A percentile compares a stretch with the other conserved stretches of the same genome.
Evolutionary conservation across 805 yeast genomes (phyloP).

Genomic region (Teunomyces kruisii): DNA sequence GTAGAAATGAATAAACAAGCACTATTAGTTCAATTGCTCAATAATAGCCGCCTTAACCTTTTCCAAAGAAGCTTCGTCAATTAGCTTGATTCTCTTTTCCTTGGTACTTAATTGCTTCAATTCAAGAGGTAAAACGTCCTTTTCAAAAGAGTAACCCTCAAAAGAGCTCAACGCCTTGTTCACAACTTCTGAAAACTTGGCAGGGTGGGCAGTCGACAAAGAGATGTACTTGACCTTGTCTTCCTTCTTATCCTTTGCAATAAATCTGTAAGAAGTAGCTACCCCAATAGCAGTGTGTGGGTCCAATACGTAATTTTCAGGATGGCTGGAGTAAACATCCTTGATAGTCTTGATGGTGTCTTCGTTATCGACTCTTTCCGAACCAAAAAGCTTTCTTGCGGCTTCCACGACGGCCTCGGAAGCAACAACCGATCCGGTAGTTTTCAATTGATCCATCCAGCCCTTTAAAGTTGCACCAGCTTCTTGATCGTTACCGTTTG

Average conservation of each 20-base stretch:
- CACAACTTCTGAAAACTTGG: slow-evolving; percentile 96
- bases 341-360: slow-evolving; percentile 82
- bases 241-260: slow-evolving; percentile 45
- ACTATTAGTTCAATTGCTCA: slow-evolving; percentile 50
- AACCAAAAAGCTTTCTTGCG: slow-evolving; percentile 69
- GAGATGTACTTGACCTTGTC: slow-evolving; percentile 58
- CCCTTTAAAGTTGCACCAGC: slow-evolving; percentile 72
- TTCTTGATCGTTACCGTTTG: slow-evolving; percentile 48
- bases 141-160: slow-evolving; percentile 79
- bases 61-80: slow-evolving; percentile 71
- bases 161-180: slow-evolving; percentile 67
- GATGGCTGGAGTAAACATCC: slow-evolving; percentile 57
- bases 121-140: slow-evolving; percentile 86
- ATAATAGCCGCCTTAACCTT: slow-evolving; percentile 74
- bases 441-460: slow-evolving; percentile 80
- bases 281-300: slow-evolving; percentile 98
- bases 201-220: slow-evolving; percentile 97
- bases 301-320: slow-evolving; percentile 78
- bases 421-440: slow-evolving; percentile 74
- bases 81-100: slow-evolving; percentile 70
- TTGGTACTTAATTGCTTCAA: slow-evolving; percentile 67
- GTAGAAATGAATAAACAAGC: slow-evolving; percentile 2
- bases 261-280: slow-evolving; percentile 65
- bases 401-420: slow-evolving; percentile 60
- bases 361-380: slow-evolving; percentile 76